Evolutionary conservation across 1,284 basidiomycete species (phyloP), one percentile per base, ranked within the genome.

Genomic region (Ceratobasidium sp.): DNA sequence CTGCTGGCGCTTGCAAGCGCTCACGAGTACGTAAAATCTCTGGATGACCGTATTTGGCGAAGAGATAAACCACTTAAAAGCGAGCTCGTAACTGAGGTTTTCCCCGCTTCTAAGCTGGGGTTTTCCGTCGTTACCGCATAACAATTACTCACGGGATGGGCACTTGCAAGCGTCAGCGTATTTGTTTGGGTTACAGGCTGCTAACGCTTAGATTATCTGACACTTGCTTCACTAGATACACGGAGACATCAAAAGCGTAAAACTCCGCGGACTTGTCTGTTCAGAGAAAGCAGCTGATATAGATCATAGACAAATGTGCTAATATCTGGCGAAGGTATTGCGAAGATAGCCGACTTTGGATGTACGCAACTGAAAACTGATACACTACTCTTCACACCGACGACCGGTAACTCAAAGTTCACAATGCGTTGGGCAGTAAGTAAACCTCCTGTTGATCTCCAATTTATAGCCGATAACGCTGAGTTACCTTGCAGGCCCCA

Each of bases 381-480:
- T 44, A 70, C 54, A 3, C 20, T 57, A 13, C 1, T 4, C 13
- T 70, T 59, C 54, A 57, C 68, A 7, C 13, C 38, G 0, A 57
- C 68, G 4, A 59, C 2, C 3, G 44, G n/a, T 46, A 3, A 9
- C 26, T 28, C 42, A 1, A 23, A 4, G 33, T 70, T 44, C 28
- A 44, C 68, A 5, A 9, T 44, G 12, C 50, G 68, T 15, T 70
- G 68, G 68, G 38, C 54, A 33, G 68, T 70, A 57, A 20, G 54
- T 42, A 26, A 17, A 48, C 33, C 33, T 33, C 33, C 33, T 33
- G 4, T 33, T 33, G 33, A 33, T 33, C 33, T 33, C 4, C 4
- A 33, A 33, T 1, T 33, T 33, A 33, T 33, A 33, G 33, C 33
- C 33, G 33, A 33, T 33, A 33, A 33, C 33, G 4, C 33, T 4